Conservation (phyloP, 2,329 filamentous ascomycete species). For the Botryotinia calthae region DNA sequence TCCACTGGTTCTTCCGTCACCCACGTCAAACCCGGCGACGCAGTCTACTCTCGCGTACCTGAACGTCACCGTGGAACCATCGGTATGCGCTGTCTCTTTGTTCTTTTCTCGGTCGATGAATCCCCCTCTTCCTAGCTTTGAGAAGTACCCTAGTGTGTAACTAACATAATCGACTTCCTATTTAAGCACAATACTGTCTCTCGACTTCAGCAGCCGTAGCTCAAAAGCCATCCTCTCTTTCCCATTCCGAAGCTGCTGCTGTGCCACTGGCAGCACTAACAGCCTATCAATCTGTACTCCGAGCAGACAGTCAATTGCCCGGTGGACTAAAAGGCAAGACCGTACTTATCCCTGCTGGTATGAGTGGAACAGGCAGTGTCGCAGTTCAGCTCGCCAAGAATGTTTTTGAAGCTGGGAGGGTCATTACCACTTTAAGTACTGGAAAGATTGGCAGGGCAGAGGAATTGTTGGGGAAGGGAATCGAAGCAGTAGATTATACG, state of each 20-base stretch:
- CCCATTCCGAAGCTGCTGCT: constrained; percentile 43
- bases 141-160: background rate
- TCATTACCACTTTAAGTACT: background rate
- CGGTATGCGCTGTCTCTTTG: constrained; percentile 10
- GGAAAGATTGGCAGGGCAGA: background rate
- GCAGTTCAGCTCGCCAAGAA: background rate
- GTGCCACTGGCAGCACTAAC: constrained; percentile 44
- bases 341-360: constrained; percentile 41
- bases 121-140: background rate
- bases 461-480: background rate
- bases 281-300: constrained; percentile 41
- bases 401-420: background rate
- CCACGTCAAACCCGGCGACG: constrained; percentile 42
- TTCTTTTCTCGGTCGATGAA: background rate
- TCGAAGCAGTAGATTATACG: background rate
- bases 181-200: constrained; percentile 29
- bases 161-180: background rate
- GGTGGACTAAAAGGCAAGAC: constrained; percentile 45
- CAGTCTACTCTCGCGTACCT: constrained; percentile 41
- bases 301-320: constrained; percentile 33
- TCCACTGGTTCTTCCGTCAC: constrained; percentile 40
- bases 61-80: constrained; percentile 38
- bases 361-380: constrained; percentile 24
- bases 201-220: constrained; percentile 39
- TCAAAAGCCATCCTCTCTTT: constrained; percentile 42